These are phyloP conservation scores for Rhazya stricta DNA, from an alignment of 257 asterid species.

Conservation along the genomic window DNA sequence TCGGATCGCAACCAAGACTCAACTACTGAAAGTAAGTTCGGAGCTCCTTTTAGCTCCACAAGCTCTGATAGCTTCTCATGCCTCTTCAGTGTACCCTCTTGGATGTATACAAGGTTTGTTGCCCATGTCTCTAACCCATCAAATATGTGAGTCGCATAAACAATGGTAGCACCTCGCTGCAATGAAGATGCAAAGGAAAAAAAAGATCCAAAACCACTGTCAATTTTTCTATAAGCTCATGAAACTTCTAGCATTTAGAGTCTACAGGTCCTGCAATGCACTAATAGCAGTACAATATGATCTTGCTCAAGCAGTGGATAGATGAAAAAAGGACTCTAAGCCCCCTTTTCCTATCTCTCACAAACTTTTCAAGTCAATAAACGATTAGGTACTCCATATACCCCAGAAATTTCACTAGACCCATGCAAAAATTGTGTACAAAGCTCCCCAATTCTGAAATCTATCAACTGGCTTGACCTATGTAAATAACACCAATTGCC, in stretches of 20 bases:
- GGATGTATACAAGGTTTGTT: conserved; percentile 76
- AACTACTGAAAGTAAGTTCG: conserved; percentile 78
- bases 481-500: background rate
- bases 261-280: background rate
- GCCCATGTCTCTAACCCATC: conserved; percentile 99
- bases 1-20: conserved; percentile 86
- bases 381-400: background rate
- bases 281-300: background rate
- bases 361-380: background rate
- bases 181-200: conserved; percentile 14
- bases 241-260: background rate
- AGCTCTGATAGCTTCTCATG: conserved; percentile 64
- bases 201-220: background rate
- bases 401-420: background rate
- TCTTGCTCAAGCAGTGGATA: background rate
- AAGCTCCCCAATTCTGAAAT: background rate
- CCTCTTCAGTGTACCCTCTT: conserved; percentile 74
- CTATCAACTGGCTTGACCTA: background rate
- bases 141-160: conserved; percentile 89
- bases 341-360: background rate
- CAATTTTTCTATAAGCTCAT: background rate
- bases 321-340: background rate
- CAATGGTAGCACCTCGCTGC: conserved; percentile 93
- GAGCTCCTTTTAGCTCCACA: conserved; percentile 48
- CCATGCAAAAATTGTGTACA: background rate